Base-by-base conservation (phyloP, 495 filamentous ascomycete genomes). In the Xylaria intraflava region DNA sequence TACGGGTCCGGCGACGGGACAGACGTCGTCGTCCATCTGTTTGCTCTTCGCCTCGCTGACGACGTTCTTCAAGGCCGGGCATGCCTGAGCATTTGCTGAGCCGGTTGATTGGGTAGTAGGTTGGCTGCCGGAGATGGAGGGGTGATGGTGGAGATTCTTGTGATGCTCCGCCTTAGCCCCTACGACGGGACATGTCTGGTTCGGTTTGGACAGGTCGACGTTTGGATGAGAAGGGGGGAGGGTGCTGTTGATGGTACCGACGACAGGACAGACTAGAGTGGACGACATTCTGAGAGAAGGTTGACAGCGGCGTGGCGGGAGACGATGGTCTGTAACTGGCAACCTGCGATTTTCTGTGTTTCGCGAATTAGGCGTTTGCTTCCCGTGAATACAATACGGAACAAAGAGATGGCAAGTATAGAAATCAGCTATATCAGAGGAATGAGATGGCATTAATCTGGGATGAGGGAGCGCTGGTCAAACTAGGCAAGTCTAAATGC, bases 91-190 rank as follows among this genome's bases (percentile, higher is more conserved):
- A 54, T 76, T 72, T 31, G 52, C 48, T 40, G 63, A 61, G 46
- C 61, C 61, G 49, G 60, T 49, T 27, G 49, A 59, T n/a, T 49
- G 31, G 16, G 63, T 66, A 0, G 56, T 64, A 7, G 68, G 49
- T 29, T 29, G 4, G 36, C 60, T 65, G 50, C 62, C 56, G 14
- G 70, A 49, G 16, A 72, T 66, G n/a, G 53, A 46, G 2, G 72
- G 72, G 57, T 76, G 73, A 53, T 71, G 61, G 64, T 73, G 71
- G 3, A 74, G 62, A 61, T 63, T 68, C 49, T 59, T 51, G 62
- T 76, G 71, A 59, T 76, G 71, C 55, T 75, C 73, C 6, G 73
- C 69, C 48, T 67, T 69, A 27, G 73, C 73, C 39, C 72, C 72
- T 26, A 76, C 72, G 29, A 73, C 60, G 19, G 72, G 72, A 51